Conservation (phyloP, 495 filamentous ascomycete genomes). For the Neurospora cerealis region DNA sequence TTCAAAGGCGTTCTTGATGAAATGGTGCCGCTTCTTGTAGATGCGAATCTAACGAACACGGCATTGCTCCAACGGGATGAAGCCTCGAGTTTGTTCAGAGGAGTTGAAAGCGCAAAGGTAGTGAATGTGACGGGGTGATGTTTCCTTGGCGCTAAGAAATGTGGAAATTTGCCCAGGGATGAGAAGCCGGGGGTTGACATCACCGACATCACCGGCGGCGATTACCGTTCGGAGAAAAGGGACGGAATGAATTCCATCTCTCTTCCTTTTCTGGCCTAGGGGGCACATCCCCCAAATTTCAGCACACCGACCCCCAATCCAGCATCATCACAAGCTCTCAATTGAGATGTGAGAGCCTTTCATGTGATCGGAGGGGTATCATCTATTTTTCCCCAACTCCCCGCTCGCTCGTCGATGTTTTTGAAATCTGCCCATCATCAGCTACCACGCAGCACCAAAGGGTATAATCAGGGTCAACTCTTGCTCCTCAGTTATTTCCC, state of each 20-base stretch:
- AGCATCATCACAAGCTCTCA: neutral
- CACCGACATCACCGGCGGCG: slow-evolving; percentile 1
- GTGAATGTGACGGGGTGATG: slow-evolving; percentile 4
- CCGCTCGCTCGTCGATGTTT: neutral
- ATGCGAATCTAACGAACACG: neutral
- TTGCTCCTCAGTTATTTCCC: neutral
- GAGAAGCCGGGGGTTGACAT: slow-evolving; percentile 1
- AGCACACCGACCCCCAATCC: neutral
- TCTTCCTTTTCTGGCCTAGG: neutral
- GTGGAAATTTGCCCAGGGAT: neutral
- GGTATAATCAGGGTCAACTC: neutral
- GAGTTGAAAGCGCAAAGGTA: neutral
- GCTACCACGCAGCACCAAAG: neutral
- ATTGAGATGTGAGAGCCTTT: neutral
- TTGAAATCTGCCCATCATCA: neutral
- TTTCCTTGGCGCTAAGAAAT: slow-evolving; percentile 11
- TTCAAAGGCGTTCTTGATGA: neutral
- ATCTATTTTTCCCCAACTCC: neutral
- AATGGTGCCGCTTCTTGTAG: neutral
- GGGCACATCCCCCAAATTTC: neutral
- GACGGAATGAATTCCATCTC: neutral
- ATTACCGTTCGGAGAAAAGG: slow-evolving; percentile 6
- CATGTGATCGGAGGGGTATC: slow-evolving; percentile 9
- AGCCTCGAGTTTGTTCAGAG: neutral
- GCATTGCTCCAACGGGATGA: neutral